Percentiles rank a stretch among this genome's conserved stretches.
Conservation (phyloP, 208 protist genomes). For the Trypanosomatidae sp. region DNA sequence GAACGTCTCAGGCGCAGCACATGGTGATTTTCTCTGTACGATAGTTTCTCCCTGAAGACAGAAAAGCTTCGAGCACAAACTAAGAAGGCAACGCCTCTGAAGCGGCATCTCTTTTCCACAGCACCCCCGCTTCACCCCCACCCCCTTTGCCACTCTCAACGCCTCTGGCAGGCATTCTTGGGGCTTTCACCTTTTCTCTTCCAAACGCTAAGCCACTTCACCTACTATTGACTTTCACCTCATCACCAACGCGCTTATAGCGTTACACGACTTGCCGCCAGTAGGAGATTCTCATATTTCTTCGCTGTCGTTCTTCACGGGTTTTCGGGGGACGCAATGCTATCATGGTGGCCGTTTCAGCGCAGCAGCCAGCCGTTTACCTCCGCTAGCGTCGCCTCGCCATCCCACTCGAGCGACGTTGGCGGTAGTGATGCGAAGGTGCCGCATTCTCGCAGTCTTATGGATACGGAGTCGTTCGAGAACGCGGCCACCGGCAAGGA, state of each 20-base stretch:
- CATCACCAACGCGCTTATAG: neutral
- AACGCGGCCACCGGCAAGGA: slow-evolving; percentile 12
- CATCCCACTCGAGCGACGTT: slow-evolving; percentile 1
- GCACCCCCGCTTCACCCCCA: neutral
- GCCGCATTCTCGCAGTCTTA: slow-evolving; percentile 10
- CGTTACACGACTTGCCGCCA: neutral
- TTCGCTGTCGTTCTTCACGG: neutral
- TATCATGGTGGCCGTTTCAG: slow-evolving; percentile 30
- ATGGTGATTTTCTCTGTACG: neutral
- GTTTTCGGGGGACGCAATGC: neutral
- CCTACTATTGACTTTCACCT: neutral
- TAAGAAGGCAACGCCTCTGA: neutral
- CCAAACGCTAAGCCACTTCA: neutral
- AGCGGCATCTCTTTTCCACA: neutral
- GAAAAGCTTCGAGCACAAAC: neutral
- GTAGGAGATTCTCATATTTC: neutral
- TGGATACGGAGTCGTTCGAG: slow-evolving; percentile 16
- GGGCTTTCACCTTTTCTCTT: neutral
- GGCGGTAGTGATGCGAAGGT: slow-evolving; percentile 1
- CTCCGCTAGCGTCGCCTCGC: neutral
- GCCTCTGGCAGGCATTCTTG: neutral
- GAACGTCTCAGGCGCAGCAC: neutral
- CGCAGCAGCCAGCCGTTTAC: neutral
- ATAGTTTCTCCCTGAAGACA: neutral
- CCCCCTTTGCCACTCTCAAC: neutral